Evolutionary conservation across 2,329 filamentous ascomycete genomes (phyloP).

Genomic region (Ophiostoma populinum): DNA sequence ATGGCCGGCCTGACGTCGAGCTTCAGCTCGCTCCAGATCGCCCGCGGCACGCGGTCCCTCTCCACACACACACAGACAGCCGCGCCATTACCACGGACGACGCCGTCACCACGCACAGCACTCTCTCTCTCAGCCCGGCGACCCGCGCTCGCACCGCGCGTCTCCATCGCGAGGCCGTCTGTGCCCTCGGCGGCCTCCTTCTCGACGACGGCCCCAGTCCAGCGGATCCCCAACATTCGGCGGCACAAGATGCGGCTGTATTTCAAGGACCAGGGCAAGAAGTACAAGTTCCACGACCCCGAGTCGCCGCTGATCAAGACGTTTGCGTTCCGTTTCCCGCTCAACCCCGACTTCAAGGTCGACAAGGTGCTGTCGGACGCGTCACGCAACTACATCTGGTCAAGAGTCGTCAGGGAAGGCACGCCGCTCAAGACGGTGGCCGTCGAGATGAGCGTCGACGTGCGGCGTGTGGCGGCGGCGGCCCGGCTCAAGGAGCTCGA

Average conservation of each 20-base stretch:
- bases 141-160: no score
- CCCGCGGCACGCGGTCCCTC: conserved; percentile 1
- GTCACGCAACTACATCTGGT: conserved; percentile 57
- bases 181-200: neutral
- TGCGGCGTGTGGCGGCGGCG: conserved; percentile 70
- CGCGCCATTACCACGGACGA: neutral
- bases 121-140: neutral
- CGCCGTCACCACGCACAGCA: neutral
- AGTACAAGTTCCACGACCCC: neutral
- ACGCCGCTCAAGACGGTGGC: conserved; percentile 61
- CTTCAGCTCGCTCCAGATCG: conserved; percentile 1
- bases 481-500: conserved; percentile 76
- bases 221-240: neutral
- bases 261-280: neutral
- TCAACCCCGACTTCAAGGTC: conserved; percentile 54
- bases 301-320: neutral
- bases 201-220: neutral
- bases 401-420: conserved; percentile 45
- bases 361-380: conserved; percentile 57
- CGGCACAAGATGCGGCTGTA: neutral
- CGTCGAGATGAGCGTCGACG: conserved; percentile 59
- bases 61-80: neutral
- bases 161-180: no score
- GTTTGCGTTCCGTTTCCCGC: no score
- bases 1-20: conserved; percentile 1